Conservation (phyloP, 495 filamentous ascomycete genomes). For the Penicillium dipodomyicola region DNA sequence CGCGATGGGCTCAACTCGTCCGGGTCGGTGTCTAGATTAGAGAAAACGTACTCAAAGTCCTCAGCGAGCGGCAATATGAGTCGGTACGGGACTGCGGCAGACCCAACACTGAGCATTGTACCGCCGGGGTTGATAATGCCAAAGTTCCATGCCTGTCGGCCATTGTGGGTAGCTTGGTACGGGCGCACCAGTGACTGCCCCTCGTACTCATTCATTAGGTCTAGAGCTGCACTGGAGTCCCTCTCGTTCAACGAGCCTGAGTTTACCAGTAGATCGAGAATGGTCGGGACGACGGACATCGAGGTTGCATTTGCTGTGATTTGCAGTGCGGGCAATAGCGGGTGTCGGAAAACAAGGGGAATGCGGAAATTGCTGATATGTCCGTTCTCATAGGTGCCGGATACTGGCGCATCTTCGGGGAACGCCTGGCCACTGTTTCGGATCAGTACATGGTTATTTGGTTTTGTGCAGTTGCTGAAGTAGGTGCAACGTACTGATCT, state of each 20-base stretch:
- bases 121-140: constrained; percentile 49
- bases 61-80: constrained; percentile 41
- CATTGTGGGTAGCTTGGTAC: constrained; percentile 31
- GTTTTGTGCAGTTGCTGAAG: background rate
- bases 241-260: constrained; percentile 36
- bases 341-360: constrained; percentile 44
- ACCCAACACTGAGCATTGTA: constrained; percentile 39
- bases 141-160: constrained; percentile 43
- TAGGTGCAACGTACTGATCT: constrained; percentile 37
- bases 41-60: constrained; percentile 40
- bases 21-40: constrained; percentile 34
- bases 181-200: constrained; percentile 48
- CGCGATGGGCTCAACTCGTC: constrained; percentile 33
- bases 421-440: constrained; percentile 37
- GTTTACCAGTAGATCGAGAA: constrained; percentile 45
- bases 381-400: constrained; percentile 45
- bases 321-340: constrained; percentile 39
- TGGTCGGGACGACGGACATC: constrained; percentile 44
- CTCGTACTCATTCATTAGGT: constrained; percentile 44
- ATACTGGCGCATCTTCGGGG: constrained; percentile 34
- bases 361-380: constrained; percentile 48
- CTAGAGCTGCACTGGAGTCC: constrained; percentile 29
- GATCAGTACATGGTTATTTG: background rate
- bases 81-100: constrained; percentile 39
- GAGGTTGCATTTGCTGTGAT: constrained; percentile 42